Percentiles rank a stretch among this genome's conserved stretches.
Evolutionary conservation across 129 eudicot genomes (phyloP).

Genomic region (Tagetes patula): DNA sequence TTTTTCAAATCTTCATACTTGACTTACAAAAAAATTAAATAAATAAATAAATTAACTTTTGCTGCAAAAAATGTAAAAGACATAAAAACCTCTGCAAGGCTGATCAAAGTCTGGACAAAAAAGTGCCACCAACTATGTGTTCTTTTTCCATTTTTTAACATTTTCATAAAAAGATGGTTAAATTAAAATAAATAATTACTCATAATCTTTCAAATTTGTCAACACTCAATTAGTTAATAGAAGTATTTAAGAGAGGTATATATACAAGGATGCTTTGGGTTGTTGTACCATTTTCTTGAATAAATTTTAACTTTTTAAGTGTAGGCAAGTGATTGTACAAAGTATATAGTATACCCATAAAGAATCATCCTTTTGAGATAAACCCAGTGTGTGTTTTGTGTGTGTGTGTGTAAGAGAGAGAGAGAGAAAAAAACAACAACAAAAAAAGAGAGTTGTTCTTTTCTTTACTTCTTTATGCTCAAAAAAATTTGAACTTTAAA

Average conservation of each 20-base stretch:
- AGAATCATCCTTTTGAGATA: conserved; percentile 26
- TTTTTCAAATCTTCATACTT: conserved; percentile 17
- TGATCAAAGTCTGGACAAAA: conserved; percentile 21
- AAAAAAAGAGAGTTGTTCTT: neutral
- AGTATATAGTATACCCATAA: neutral
- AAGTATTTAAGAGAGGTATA: no score
- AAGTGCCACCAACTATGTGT: conserved; percentile 15
- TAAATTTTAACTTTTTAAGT: neutral
- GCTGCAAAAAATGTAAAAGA: conserved; percentile 3
- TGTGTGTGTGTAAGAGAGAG: conserved; percentile 14
- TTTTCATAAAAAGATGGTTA: neutral
- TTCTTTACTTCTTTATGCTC: conserved; percentile 17
- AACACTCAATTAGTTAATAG: neutral
- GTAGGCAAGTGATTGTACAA: neutral
- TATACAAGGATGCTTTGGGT: neutral
- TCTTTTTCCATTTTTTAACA: neutral
- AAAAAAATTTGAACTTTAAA: conserved; percentile 24
- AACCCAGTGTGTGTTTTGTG: conserved; percentile 17
- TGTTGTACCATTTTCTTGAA: neutral
- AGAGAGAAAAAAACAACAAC: neutral
- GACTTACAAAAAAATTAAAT: no score
- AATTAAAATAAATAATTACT: neutral
- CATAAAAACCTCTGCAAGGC: neutral
- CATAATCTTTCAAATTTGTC: conserved; percentile 10
- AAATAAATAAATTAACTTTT: neutral